phyloP scores from a whole-genome alignment of 192 early-diverging fungal species.

The Thamnidium elegans region DNA sequence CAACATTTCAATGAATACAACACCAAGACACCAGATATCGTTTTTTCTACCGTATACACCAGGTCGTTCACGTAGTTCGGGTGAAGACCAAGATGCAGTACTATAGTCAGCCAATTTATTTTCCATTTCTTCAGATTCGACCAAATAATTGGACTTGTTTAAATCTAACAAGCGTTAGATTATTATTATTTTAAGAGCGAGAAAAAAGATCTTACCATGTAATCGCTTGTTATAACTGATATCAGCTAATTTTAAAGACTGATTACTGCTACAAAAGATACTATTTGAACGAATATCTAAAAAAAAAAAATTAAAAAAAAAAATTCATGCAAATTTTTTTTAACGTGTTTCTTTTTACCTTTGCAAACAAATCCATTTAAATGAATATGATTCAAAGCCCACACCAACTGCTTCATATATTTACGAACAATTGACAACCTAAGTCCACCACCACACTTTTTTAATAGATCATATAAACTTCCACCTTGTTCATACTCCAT shows the following conservation, averaged over 20 bases:
- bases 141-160: constrained; percentile 27
- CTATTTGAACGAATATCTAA: constrained; percentile 44
- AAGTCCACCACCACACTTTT: constrained; percentile 59
- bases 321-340: too few species aligned
- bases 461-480: constrained; percentile 61
- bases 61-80: constrained; percentile 60
- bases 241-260: constrained; percentile 62
- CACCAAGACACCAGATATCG: constrained; percentile 72
- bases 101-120: background rate
- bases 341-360: constrained; percentile 25
- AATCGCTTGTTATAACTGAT: constrained; percentile 63
- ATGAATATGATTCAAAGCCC: constrained; percentile 62
- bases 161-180: constrained; percentile 17
- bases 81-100: constrained; percentile 43
- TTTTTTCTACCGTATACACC: constrained; percentile 65
- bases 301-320: constrained; percentile 34
- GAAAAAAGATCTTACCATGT: constrained; percentile 36
- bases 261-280: constrained; percentile 42
- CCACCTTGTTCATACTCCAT: constrained; percentile 50
- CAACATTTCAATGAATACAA: constrained; percentile 68
- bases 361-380: constrained; percentile 65
- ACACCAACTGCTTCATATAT: constrained; percentile 67
- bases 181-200: background rate
- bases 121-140: background rate
- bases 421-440: constrained; percentile 45